Conservation (phyloP, 106 monocot species). For the Alisma plantagoaquatica region DNA sequence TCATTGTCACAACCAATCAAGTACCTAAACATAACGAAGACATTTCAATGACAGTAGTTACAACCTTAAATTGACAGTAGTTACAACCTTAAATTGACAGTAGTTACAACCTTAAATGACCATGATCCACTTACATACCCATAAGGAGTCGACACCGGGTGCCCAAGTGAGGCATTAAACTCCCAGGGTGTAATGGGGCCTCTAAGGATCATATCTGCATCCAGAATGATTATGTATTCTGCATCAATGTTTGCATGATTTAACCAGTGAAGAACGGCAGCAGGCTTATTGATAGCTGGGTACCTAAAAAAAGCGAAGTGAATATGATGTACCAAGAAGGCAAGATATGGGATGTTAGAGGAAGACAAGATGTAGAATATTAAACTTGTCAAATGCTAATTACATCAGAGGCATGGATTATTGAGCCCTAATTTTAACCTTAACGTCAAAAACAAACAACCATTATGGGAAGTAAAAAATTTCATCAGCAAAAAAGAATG, state of each 20-base stretch:
- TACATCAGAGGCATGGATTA: not conserved
- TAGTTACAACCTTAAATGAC: not conserved
- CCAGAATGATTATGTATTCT: slow-evolving; percentile 88
- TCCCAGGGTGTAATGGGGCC: slow-evolving; percentile 99
- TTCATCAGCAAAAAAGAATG: no score
- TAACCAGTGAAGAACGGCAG: slow-evolving; percentile 94
- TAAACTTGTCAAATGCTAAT: not conserved
- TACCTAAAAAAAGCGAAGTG: slow-evolving; percentile 46
- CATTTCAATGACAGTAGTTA: no score
- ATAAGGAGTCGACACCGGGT: slow-evolving; percentile 95
- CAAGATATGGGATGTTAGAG: no score
- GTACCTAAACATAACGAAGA: slow-evolving; percentile 35
- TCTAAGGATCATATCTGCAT: slow-evolving; percentile 97
- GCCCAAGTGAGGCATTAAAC: slow-evolving; percentile 72
- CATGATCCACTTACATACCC: slow-evolving; percentile 38
- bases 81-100: slow-evolving; percentile 1
- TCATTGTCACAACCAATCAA: slow-evolving; percentile 96
- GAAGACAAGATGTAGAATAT: no score
- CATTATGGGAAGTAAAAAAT: not conserved
- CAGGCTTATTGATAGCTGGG: slow-evolving; percentile 97
- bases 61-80: no score
- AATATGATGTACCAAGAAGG: no score
- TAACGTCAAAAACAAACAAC: not conserved
- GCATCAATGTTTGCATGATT: slow-evolving; percentile 86
- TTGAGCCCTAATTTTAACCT: not conserved